Conservation (phyloP, 192 early-diverging fungal species). For the Linnemannia hyalina region DNA sequence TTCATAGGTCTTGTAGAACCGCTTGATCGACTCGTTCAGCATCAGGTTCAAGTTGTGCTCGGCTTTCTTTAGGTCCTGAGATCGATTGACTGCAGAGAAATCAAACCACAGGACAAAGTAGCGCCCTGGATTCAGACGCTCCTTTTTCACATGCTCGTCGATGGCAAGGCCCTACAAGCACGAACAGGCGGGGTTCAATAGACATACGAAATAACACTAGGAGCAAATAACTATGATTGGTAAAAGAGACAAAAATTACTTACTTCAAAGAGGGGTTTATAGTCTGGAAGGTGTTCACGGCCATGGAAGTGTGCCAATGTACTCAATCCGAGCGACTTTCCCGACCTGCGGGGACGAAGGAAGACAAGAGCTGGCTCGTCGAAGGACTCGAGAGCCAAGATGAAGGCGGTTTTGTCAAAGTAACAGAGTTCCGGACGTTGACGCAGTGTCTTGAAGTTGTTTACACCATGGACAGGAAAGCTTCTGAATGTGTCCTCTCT, state of each 20-base stretch:
- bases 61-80: constrained; percentile 5
- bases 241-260: constrained; percentile 18
- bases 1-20: constrained; percentile 47
- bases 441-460: constrained; percentile 29
- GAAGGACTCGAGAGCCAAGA: constrained; percentile 38
- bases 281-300: no score
- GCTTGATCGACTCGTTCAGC: constrained; percentile 43
- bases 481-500: constrained; percentile 35
- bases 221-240: constrained; percentile 16
- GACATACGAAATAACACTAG: constrained; percentile 11
- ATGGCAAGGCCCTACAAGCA: constrained; percentile 42
- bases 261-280: background rate
- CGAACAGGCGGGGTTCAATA: constrained; percentile 22
- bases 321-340: no score
- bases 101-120: constrained; percentile 46
- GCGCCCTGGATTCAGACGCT: constrained; percentile 3
- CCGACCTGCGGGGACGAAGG: background rate
- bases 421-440: constrained; percentile 29
- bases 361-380: constrained; percentile 30
- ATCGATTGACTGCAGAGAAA: constrained; percentile 33
- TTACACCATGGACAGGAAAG: constrained; percentile 37
- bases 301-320: no score
- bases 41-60: constrained; percentile 30
- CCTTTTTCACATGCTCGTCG: constrained; percentile 34
- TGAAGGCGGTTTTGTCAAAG: constrained; percentile 51